Evolutionary conservation across 176 grass and related monocot genomes (phyloP).

Genomic region (Ananas comosus): DNA sequence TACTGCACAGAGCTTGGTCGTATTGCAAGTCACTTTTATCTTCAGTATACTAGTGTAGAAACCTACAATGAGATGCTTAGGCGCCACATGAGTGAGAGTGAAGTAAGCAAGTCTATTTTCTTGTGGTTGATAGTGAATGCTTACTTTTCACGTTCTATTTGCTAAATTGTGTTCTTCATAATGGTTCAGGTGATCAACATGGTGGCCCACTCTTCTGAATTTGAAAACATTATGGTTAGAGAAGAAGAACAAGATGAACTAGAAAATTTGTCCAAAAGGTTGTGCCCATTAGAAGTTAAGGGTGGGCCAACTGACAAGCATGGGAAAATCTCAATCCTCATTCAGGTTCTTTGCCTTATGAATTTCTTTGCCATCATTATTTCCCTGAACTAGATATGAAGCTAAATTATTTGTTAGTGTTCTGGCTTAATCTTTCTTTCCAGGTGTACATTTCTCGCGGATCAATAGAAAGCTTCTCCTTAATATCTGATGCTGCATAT

Average conservation of each 20-base stretch:
- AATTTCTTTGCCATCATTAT: background rate
- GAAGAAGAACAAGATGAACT: constrained; percentile 98
- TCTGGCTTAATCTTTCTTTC: background rate
- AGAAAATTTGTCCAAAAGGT: constrained; percentile 52
- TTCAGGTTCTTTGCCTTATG: constrained; percentile 53
- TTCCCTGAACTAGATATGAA: background rate
- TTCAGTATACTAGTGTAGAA: constrained; percentile 95
- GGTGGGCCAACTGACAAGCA: constrained; percentile 84
- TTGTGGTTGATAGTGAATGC: constrained; percentile 7
- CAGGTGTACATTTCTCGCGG: constrained; percentile 88
- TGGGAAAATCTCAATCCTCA: constrained; percentile 97
- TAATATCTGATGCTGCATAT: constrained; percentile 95
- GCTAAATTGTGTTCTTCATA: constrained; percentile 17
- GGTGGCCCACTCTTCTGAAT: constrained; percentile 98
- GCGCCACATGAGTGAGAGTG: constrained; percentile 92
- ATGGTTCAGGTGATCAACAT: constrained; percentile 77
- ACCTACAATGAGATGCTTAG: constrained; percentile 95
- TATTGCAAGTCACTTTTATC: constrained; percentile 93
- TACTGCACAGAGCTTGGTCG: constrained; percentile 99
- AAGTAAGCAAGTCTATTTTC: constrained; percentile 34
- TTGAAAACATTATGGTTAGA: constrained; percentile 91
- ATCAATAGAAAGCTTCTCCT: constrained; percentile 85
- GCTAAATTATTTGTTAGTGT: constrained; percentile 10
- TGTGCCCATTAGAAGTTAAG: constrained; percentile 85
- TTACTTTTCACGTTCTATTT: constrained; percentile 8